Conservation (phyloP, 352 stramenopile genomes). For the Phytophthora hybrid region DNA sequence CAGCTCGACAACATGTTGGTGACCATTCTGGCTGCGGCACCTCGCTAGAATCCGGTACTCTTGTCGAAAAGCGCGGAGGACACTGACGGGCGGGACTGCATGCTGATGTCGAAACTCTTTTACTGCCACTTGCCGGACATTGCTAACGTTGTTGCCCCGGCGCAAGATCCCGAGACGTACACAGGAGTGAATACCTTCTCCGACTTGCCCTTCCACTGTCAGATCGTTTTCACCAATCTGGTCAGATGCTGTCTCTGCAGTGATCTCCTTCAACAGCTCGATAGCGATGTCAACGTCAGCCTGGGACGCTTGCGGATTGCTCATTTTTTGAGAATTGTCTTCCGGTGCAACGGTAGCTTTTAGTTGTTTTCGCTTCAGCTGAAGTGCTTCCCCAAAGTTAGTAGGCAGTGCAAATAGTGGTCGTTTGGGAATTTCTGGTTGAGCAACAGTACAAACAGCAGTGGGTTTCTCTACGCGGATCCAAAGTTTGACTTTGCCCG, state of each 20-base stretch:
- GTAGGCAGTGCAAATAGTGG: constrained; percentile 20
- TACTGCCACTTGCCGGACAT: constrained; percentile 30
- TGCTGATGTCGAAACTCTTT: constrained; percentile 53
- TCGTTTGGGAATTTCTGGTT: constrained; percentile 12
- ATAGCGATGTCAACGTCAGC: constrained; percentile 8
- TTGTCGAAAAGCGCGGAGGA: constrained; percentile 45
- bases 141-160: neutral
- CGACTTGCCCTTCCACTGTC: constrained; percentile 27
- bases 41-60: constrained; percentile 42
- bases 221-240: constrained; percentile 20
- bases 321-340: constrained; percentile 18
- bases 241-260: constrained; percentile 12
- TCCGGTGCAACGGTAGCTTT: constrained; percentile 43
- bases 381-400: constrained; percentile 46
- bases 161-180: constrained; percentile 32
- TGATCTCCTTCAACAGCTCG: constrained; percentile 38
- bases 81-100: constrained; percentile 38
- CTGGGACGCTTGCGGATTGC: constrained; percentile 6
- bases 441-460: constrained; percentile 5
- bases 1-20: constrained; percentile 29
- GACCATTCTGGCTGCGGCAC: constrained; percentile 22
- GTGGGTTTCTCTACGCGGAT: constrained; percentile 28
- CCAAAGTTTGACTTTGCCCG: constrained; percentile 50
- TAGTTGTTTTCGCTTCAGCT: constrained; percentile 54
- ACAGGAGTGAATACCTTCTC: constrained; percentile 49